These are phyloP conservation scores for Metschnikowia arizonensis DNA, from an alignment of 805 yeast species.

Conservation along the genomic window DNA sequence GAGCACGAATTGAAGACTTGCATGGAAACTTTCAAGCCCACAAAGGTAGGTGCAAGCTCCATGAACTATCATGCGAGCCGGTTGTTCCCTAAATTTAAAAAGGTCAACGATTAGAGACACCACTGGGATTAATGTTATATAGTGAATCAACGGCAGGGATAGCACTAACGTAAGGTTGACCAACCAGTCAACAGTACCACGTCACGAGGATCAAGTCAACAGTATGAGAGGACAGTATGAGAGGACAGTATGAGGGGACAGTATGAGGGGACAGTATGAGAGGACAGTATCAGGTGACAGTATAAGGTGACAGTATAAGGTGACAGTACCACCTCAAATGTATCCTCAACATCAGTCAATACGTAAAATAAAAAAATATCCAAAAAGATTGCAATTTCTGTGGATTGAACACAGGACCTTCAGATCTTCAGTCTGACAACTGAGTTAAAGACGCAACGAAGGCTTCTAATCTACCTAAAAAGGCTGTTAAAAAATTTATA, in stretches of 20 bases:
- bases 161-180: neutral
- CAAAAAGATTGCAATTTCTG: conserved; percentile 26
- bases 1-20: conserved; percentile 72
- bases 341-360: no score
- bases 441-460: conserved; percentile 33
- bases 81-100: conserved; percentile 52
- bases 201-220: no score
- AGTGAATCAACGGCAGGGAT: conserved; percentile 7
- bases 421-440: conserved; percentile 24
- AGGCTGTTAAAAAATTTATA: no score
- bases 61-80: conserved; percentile 55
- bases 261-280: no score
- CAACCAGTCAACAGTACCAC: no score
- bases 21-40: conserved; percentile 48
- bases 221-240: no score
- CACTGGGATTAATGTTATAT: conserved; percentile 7
- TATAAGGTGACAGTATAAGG: no score
- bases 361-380: no score
- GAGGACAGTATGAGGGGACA: no score
- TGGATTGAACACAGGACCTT: conserved; percentile 26
- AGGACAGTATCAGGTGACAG: no score
- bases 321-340: no score
- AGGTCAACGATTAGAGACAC: conserved; percentile 31
- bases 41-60: conserved; percentile 41
- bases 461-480: no score